Base-by-base conservation (phyloP, 2,329 filamentous ascomycete species). In the Ophiostoma piceae region DNA sequence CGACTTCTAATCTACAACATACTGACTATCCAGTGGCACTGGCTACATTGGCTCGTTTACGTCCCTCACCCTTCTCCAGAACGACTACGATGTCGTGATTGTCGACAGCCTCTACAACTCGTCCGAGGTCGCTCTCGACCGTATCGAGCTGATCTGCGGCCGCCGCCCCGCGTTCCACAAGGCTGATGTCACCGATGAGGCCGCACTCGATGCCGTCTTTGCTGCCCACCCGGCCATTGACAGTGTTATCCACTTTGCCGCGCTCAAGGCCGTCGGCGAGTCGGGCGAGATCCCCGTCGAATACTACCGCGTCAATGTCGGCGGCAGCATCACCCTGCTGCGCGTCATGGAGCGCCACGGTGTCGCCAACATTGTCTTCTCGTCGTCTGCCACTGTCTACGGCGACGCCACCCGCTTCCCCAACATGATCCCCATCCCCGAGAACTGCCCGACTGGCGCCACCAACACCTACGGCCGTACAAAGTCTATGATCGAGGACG, bases 21-120 rank as follows among this genome's bases (percentile, higher is more conserved):
- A 12, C 66, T 51, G 6, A 26, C 37, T 7, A 75, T 75, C 71
- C 79, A 97, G 95, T 86, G 95, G 95, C 78, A 97, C 94, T 74
- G 95, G 95, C 83, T 99, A 99, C 85, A 99, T 99, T 81, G 95
- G 95, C 79, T 98, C 94, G 67, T 98, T 98, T 85, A 99, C 95
- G 72, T 85, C 92, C 70, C 89, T 99, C 68, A 90, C 93, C 69
- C 91, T 99, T 35, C 92, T 99, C 75, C 86, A 97, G 78, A 91
- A 95, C 77, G 94, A 89, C 80, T 98, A 98, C 86, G 90, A 98
- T 80, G 95, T 99, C 73, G 91, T 99, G 79, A 92, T 99, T 74
- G 89, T 95, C 75, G 95, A 99, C 84, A 98, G 89, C 82, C 87
- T 98, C 74, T 97, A 96, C 90, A 99, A 99, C 83, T 97, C 95